Conservation (phyloP, 2,329 filamentous ascomycete species). For the Arachnomyces sp. region DNA sequence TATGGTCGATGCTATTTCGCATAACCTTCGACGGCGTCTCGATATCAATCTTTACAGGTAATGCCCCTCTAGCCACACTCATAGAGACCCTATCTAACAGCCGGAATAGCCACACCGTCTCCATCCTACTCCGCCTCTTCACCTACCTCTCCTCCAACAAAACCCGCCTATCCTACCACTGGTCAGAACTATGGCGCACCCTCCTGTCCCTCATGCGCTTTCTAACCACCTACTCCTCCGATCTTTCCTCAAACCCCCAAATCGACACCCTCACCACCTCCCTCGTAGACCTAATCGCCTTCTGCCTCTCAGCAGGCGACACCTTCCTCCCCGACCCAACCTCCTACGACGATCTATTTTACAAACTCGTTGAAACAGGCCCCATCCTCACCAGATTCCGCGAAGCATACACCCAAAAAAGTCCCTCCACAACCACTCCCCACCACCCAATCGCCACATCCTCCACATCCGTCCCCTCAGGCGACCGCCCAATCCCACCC, state of each 20-base stretch:
- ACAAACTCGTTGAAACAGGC: slow-evolving; percentile 91
- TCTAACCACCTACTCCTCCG: slow-evolving; percentile 73
- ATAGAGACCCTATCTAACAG: not conserved
- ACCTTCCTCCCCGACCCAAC: slow-evolving; percentile 80
- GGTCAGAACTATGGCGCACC: slow-evolving; percentile 89
- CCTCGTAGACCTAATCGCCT: slow-evolving; percentile 71
- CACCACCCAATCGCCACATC: slow-evolving; percentile 7
- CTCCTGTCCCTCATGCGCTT: slow-evolving; percentile 84
- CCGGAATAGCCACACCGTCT: slow-evolving; percentile 54
- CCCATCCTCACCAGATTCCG: slow-evolving; percentile 76
- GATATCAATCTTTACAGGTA: slow-evolving; percentile 75
- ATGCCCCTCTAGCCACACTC: slow-evolving; percentile 7
- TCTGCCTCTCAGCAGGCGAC: slow-evolving; percentile 79
- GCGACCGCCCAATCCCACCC: slow-evolving; percentile 15
- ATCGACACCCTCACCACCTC: slow-evolving; percentile 67
- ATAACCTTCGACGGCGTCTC: slow-evolving; percentile 78
- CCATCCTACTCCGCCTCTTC: slow-evolving; percentile 72
- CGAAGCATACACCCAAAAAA: slow-evolving; percentile 52
- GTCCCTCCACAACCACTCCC: slow-evolving; percentile 25
- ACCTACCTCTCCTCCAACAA: slow-evolving; percentile 76
- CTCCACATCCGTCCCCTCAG: slow-evolving; percentile 18
- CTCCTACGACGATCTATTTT: slow-evolving; percentile 93
- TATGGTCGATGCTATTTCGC: slow-evolving; percentile 83
- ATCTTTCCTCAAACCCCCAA: slow-evolving; percentile 60
- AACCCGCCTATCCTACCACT: slow-evolving; percentile 79